These are phyloP conservation scores for Leptographium procerum DNA, from an alignment of 2,329 filamentous ascomycete species.

Conservation along the genomic window DNA sequence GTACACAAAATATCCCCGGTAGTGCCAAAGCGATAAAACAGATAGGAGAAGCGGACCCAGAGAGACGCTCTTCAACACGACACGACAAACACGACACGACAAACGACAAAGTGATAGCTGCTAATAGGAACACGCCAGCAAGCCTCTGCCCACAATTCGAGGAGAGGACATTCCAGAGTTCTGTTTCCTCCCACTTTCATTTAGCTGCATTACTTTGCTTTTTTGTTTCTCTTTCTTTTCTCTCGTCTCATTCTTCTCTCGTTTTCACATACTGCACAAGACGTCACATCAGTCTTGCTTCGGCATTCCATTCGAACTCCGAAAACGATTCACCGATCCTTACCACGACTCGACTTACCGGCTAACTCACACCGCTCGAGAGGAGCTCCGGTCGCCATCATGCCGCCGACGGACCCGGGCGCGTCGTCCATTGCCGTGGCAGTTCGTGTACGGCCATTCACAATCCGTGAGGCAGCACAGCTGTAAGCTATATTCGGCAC, in stretches of 20 bases:
- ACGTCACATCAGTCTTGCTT: neutral
- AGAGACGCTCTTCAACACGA: neutral
- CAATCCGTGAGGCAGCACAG: slow-evolving; percentile 89
- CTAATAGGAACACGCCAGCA: neutral
- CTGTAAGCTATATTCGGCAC: slow-evolving; percentile 37
- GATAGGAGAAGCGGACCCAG: neutral
- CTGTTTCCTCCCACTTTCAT: neutral
- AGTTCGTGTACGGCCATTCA: slow-evolving; percentile 63
- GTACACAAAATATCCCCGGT: neutral
- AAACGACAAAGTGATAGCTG: neutral
- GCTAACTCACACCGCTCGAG: neutral
- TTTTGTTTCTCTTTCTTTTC: neutral
- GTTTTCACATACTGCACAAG: neutral
- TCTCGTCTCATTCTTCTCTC: too few relatives aligned
- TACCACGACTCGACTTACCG: neutral
- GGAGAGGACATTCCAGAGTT: neutral
- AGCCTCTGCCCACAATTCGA: neutral
- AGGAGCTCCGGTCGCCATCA: slow-evolving; percentile 12
- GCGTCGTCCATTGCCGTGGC: slow-evolving; percentile 49
- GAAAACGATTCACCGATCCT: neutral
- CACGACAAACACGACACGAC: neutral
- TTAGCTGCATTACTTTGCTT: neutral
- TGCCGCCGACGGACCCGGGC: slow-evolving; percentile 28
- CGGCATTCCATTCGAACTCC: neutral
- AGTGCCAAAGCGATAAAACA: neutral